phyloP scores from a whole-genome alignment of 164 flowering plant genomes.

The Aristolochia californica region DNA sequence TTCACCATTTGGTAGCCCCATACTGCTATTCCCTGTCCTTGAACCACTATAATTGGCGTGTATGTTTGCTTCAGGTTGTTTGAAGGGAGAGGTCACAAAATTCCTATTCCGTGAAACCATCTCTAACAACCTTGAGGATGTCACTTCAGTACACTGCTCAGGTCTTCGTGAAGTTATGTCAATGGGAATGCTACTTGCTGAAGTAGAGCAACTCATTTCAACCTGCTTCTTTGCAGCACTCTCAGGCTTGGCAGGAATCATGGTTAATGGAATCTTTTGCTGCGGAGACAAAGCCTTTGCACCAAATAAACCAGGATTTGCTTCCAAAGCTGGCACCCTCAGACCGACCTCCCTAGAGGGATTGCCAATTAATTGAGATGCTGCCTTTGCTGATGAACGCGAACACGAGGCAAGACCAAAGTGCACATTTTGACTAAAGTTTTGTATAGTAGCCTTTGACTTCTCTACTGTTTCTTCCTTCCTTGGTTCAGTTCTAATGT shows the following conservation, averaged over 20 bases:
- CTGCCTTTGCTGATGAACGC: conserved; percentile 3
- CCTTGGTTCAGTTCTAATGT: conserved; percentile 9
- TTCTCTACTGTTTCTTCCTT: conserved; percentile 17
- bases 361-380: conserved; percentile 9
- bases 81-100: conserved; percentile 26
- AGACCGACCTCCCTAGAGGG: conserved; percentile 19
- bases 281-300: neutral
- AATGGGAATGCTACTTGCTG: conserved; percentile 16
- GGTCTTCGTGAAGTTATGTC: conserved; percentile 22
- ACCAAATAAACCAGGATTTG: conserved; percentile 22
- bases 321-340: conserved; percentile 21
- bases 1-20: conserved; percentile 36
- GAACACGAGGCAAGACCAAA: conserved; percentile 5
- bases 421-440: neutral
- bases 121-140: conserved; percentile 29
- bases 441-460: conserved; percentile 3
- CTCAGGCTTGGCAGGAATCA: conserved; percentile 13
- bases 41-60: neutral
- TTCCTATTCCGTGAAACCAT: conserved; percentile 20
- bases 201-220: conserved; percentile 30
- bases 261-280: neutral
- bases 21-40: conserved; percentile 1
- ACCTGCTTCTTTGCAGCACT: conserved; percentile 27
- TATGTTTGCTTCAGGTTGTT: conserved; percentile 18
- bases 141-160: conserved; percentile 21